Evolutionary conservation across 208 protist genomes (phyloP), one percentile per base, ranked within the genome.

Genomic region (Eutreptiella sp.): DNA sequence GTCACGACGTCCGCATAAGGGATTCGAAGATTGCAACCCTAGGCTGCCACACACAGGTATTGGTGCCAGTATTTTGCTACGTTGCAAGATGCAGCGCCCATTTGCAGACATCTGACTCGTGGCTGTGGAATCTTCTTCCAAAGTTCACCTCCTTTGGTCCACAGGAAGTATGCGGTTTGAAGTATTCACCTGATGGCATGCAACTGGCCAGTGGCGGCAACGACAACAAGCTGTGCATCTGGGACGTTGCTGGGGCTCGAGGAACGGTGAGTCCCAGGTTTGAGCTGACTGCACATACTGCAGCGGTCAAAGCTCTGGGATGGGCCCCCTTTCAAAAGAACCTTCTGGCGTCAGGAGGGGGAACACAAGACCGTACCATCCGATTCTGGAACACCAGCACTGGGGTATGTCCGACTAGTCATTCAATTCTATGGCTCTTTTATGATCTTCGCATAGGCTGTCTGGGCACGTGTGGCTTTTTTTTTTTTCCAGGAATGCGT

Each of bases 221-320:
- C 68, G 96, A 99, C 70, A 99, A 99, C 68, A 73, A 95, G 27
- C 72, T 98, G 16, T 83, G 93, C 35, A 60, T 99, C 29, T 99
- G 94, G 94, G 92, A 97, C 58, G 70, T 43, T 32, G 66, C 26
- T 81, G 74, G 19, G 41, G 33, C 24, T 47, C 38, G 19, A 50
- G 23, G 33, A 57, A 68, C 45, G 38, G 16, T 28, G 53, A 33
- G 2, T 31, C 38, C 0, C 14, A 36, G 83, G 45, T 77, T 89
- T 41, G 83, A 67, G 19, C 77, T 99, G 21, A 81, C 80, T 55
- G 77, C 90, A 57, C 93, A 99, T 78, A 80, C 71, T 0, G 92
- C 92, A 3, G 96, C 95, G 4, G 92, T 99, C 21, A 98, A 98
- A 81, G 97, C 97, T 4, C 70, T 99, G n/a, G 94, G 92, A 7